Base-by-base conservation (phyloP, 192 early-diverging fungal species). In the Podila epigama region DNA sequence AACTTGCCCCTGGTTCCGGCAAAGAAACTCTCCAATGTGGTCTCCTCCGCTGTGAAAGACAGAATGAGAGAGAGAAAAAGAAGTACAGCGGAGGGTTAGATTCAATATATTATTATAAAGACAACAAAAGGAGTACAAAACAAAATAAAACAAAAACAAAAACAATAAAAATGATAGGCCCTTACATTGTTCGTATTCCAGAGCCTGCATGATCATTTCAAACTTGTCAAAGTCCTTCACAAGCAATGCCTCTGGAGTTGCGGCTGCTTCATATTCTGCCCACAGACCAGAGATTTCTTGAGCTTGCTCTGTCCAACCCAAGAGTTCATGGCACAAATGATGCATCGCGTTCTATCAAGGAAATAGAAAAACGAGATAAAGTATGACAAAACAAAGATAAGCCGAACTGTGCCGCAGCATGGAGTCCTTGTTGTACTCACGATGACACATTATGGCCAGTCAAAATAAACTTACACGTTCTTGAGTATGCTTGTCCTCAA, bases 141-240 rank as follows among this genome's bases (percentile, higher is more conserved):
- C n/a, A n/a, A n/a, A n/a, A n/a, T n/a, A n/a, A n/a, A n/a, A n/a
- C n/a, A n/a, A n/a, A n/a, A n/a, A n/a, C n/a, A n/a, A n/a, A n/a
- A n/a, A n/a, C n/a, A n/a, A n/a, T n/a, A n/a, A n/a, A n/a, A n/a
- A n/a, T n/a, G n/a, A n/a, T n/a, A n/a, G n/a, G n/a, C n/a, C n/a
- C 79, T 85, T 83, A 93, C 85, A 84, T 75, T 89, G 72, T 51
- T 98, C 96, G 69, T 98, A 98, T 71, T 97, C 95, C 32, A 92
- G 66, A 4, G 94, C 95, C 80, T 96, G 94, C 50, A 94, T 84
- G 63, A 95, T 93, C 94, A 98, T 95, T 80, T 98, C 96, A 88
- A 95, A 98, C 78, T 98, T 98, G 81, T 98, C 96, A 69, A 98
- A 75, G 71, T 98, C 94, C 50, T 96, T 94, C 39, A 95, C 93